Base-by-base conservation (phyloP, 2,329 filamentous ascomycete species). In the Davidsoniella australis region DNA sequence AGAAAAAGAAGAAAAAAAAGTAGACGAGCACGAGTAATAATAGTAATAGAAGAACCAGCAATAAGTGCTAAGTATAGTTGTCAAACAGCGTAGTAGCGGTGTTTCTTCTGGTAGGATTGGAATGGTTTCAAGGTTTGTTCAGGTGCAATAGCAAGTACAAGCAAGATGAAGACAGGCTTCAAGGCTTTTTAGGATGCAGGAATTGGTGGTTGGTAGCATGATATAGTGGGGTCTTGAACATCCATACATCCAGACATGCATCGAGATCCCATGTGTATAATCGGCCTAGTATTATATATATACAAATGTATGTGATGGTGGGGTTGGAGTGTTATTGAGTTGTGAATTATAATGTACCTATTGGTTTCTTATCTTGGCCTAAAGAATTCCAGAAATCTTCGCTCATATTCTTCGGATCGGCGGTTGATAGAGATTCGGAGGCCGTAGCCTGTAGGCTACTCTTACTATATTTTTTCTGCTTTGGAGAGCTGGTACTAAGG, bases 371-470 rank as follows among this genome's bases (percentile, higher is more conserved):
- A 43, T 20, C 33, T 40, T 29, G 42, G 41, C 38, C 23, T 48
- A 43, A n/a, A 38, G 40, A 42, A 20, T 48, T 48, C 47, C 47
- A 48, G 29, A 48, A 44, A 48, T 48, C 41, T 40, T 48, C 47
- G 38, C 38, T 48, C 47, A 48, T 48, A 17, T 37, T 26, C 16
- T 40, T 18, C 24, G 47, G 46, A 48, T 41, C 12, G 12, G 29
- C 46, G n/a, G 46, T 33, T 41, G 39, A 5, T 37, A 6, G 16
- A 23, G 46, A 29, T 18, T 48, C 46, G 12, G 23, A 9, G 26
- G 24, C 41, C 7, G 20, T 41, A n/a, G 29, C 43, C 43, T 45
- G 43, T 18, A 18, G 33, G 36, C 18, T 26, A 18, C 17, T 40
- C 39, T 29, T 40, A 14, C 24, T 48, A 10, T 29, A 14, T 24